Evolutionary conservation across 1,284 basidiomycete genomes (phyloP).

Genomic region (Irpex sp.): DNA sequence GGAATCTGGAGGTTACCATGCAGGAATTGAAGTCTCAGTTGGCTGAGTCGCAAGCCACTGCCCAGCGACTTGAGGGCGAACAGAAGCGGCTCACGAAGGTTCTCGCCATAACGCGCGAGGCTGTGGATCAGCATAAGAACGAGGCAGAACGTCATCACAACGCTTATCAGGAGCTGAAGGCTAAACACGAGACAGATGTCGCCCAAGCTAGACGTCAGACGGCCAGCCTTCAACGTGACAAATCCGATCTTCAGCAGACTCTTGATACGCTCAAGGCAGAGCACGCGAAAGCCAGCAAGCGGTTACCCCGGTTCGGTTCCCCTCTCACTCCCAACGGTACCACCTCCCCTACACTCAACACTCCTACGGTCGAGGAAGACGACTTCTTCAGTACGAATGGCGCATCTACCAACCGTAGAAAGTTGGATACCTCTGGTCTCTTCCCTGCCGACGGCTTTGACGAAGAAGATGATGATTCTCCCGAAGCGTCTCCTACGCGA

Average conservation of each 20-base stretch:
- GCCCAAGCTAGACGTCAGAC: conserved; percentile 86
- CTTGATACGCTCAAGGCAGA: conserved; percentile 76
- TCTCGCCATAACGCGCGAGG: conserved; percentile 72
- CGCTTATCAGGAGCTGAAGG: conserved; percentile 72
- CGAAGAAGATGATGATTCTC: conserved; percentile 41
- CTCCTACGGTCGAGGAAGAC: conserved; percentile 60
- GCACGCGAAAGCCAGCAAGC: conserved; percentile 53
- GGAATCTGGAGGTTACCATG: conserved; percentile 93
- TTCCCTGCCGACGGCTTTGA: conserved; percentile 55
- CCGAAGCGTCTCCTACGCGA: conserved; percentile 60
- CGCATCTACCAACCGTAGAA: conserved; percentile 57
- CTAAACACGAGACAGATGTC: conserved; percentile 91
- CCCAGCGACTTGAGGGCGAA: conserved; percentile 77
- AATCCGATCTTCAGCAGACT: conserved; percentile 83
- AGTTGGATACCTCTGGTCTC: conserved; percentile 49
- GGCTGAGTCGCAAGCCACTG: conserved; percentile 60
- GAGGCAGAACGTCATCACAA: conserved; percentile 77
- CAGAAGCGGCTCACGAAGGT: conserved; percentile 78
- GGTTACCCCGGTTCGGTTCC: conserved; percentile 62
- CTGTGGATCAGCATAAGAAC: conserved; percentile 82
- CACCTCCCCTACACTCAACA: conserved; percentile 47
- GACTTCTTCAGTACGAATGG: conserved; percentile 66
- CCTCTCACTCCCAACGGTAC: conserved; percentile 62
- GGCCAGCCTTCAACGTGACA: conserved; percentile 87
- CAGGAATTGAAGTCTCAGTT: conserved; percentile 84